Evolutionary conservation across 495 filamentous ascomycete species (phyloP), one percentile per base, ranked within the genome.

Genomic region (Lasiosphaeriaceae sp.): DNA sequence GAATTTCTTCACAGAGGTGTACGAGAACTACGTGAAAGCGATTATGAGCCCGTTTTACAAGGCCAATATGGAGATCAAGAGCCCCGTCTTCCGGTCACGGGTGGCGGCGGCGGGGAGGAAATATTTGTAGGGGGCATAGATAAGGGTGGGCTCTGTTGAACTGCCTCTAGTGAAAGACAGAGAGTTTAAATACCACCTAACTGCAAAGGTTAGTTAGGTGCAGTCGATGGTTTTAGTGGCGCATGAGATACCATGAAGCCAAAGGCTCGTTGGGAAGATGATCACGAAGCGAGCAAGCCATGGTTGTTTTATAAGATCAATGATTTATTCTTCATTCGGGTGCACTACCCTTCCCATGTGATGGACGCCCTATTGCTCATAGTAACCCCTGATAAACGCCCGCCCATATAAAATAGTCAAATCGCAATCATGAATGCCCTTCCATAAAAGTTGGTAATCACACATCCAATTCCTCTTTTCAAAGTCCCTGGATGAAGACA

Each of bases 1-100:
- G 64, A 87, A 88, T 71, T 98, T 98, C 75, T 95, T 98, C 76
- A 77, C 77, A 5, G 94, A 98, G 67, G 88, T 96, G 12, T 97
- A 96, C 71, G 94, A 97, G 71, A 86, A 80, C 56, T 98, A 93
- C 82, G 80, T 96, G 46, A 98, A 98, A 80, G 88, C 90, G n/a
- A 82, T 92, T 39, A 97, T 98, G 94, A 96, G 83, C 69, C 94
- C 94, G 34, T 98, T 98, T 72, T 96, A 95, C 72, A 75, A 80
- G 52, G 80, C 85, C 47, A 89, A 93, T 64, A 88, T 87, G 83
- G 83, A 86, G 68, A 85, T 98, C 31, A 81, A 78, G 69, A 96
- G 90, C 70, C 84, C 89, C 0, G 84, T 97, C 2, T 98, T 98
- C 68, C 79, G 90, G 65, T 68, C 75, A 39, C 83, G 87, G 72